Evolutionary conservation across 148 eudicot species (phyloP), one percentile per base, ranked within the genome.

Genomic region (Amaranthus palmeri): DNA sequence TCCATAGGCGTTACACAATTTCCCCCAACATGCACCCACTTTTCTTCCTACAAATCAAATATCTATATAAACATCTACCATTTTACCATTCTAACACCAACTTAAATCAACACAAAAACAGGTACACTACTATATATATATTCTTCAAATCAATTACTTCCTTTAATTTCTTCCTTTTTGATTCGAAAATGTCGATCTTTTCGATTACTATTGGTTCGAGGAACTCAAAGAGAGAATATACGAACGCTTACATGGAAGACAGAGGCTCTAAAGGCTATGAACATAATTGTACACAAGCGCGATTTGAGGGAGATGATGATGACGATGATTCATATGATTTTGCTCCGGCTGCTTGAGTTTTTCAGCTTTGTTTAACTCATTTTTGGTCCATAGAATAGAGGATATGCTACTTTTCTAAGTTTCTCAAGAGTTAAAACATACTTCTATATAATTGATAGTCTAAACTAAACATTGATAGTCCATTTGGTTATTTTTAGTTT

Each of bases 271-370:
- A 48, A 10, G 43, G 52, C 40, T 48, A 14, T 48, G 54, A 48
- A 48, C 9, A 48, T 65, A 4, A 18, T 48, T 54, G 17, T 58
- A 61, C 57, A 45, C n/a, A 6, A 45, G 61, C 68, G 53, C 36
- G 18, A 6, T 65, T 4, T 9, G 79, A 76, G 58, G 76, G 70
- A 47, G 79, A 76, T 41, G 82, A 76, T 41, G 77, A 80, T 12
- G 79, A 80, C 14, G 80, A 76, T 72, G 80, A 44, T 53, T 72
- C 50, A 6, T 44, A 73, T 46, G 82, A 79, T 75, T 79, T 64
- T 41, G 82, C 81, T 42, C 81, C 81, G 6, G 81, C 81, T 63
- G 81, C 81, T 40, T 78, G 69, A 68, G 3, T 14, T 49, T 60
- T 10, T 11, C 44, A 7, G 1, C 45, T 50, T 7, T 8, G 0